Evolutionary conservation across 2,329 filamentous ascomycete species (phyloP).

Genomic region (Thermochaetoides dissita): DNA sequence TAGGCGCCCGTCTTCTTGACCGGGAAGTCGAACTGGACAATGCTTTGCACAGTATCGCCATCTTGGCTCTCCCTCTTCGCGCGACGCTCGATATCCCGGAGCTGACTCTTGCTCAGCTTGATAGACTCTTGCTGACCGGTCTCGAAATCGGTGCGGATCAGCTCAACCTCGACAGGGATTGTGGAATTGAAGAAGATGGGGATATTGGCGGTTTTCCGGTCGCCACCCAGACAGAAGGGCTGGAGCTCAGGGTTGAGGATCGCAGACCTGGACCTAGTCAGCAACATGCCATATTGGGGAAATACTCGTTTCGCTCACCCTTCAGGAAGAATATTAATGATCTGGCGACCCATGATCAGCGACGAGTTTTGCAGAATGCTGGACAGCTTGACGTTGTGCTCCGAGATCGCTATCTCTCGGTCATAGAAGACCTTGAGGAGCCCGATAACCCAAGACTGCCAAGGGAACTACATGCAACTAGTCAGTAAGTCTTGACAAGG

Average conservation of each 20-base stretch:
- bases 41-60: slow-evolving; percentile 31
- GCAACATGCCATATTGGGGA: slow-evolving; percentile 3
- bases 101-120: slow-evolving; percentile 56
- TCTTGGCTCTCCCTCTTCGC: slow-evolving; percentile 53
- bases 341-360: slow-evolving; percentile 88
- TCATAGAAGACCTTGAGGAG: slow-evolving; percentile 77
- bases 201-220: slow-evolving; percentile 47
- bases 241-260: slow-evolving; percentile 67
- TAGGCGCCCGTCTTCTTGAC: slow-evolving; percentile 85
- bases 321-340: slow-evolving; percentile 94
- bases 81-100: slow-evolving; percentile 60
- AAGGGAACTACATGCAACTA: slow-evolving; percentile 42
- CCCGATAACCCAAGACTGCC: slow-evolving; percentile 58
- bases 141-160: slow-evolving; percentile 76
- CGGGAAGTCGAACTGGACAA: slow-evolving; percentile 56
- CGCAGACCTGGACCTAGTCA: slow-evolving; percentile 48
- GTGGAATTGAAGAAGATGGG: slow-evolving; percentile 93
- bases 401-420: slow-evolving; percentile 84
- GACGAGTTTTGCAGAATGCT: slow-evolving; percentile 83
- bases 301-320: slow-evolving; percentile 37
- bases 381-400: slow-evolving; percentile 76
- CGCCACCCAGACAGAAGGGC: slow-evolving; percentile 67
- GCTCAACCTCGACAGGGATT: slow-evolving; percentile 71
- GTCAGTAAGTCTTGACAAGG: too few relatives aligned
- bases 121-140: slow-evolving; percentile 69